phyloP scores from a whole-genome alignment of 192 early-diverging fungal genomes.

The Umbelopsis isabellina region DNA sequence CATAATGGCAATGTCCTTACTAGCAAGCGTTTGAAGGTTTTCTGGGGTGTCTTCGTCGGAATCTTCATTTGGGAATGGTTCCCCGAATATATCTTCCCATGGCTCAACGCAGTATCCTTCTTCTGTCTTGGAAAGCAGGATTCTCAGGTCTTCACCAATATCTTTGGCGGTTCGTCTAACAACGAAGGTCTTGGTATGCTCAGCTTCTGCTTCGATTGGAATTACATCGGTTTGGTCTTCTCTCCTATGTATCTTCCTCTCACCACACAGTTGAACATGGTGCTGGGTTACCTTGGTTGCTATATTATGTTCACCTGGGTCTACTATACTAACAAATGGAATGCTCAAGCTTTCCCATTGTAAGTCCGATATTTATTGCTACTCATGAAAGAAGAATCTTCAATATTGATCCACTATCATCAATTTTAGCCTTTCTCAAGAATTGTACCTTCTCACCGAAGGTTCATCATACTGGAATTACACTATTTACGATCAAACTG shows the following conservation, averaged over 20 bases:
- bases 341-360: constrained; percentile 50
- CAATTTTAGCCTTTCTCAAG: constrained; percentile 42
- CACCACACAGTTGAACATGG: constrained; percentile 25
- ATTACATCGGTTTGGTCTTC: constrained; percentile 32
- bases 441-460: constrained; percentile 46
- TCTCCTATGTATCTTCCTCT: constrained; percentile 31
- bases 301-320: constrained; percentile 62
- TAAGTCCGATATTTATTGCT: constrained; percentile 2
- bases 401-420: neutral
- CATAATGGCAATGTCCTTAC: neutral
- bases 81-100: constrained; percentile 13
- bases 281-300: constrained; percentile 20
- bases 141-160: constrained; percentile 35
- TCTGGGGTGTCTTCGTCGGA: constrained; percentile 2
- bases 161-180: constrained; percentile 44
- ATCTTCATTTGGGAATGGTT: constrained; percentile 19
- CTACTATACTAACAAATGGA: constrained; percentile 59
- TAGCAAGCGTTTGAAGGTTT: constrained; percentile 3
- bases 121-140: constrained; percentile 41
- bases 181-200: constrained; percentile 52
- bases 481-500: constrained; percentile 45
- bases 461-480: constrained; percentile 17
- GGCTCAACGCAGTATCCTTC: constrained; percentile 33
- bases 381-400: neutral
- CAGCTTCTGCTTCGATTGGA: constrained; percentile 50